Base-by-base conservation (phyloP, 2,329 filamentous ascomycete species). In the Lachnellula willkommii region DNA sequence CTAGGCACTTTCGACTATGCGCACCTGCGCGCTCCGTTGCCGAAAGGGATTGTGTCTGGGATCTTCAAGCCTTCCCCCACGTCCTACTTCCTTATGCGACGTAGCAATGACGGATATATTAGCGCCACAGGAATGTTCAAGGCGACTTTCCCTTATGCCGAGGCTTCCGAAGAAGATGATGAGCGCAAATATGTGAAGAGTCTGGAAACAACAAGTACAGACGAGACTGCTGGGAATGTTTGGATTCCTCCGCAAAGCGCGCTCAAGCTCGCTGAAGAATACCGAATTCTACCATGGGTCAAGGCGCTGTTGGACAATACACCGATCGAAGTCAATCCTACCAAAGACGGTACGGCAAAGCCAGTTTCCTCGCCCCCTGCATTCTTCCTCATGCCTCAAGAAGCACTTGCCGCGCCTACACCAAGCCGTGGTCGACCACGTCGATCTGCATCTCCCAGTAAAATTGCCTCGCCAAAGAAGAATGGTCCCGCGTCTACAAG, bases 21-120 rank as follows among this genome's bases (percentile, higher is more conserved):
- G 62, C 94, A 99, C 71, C 80, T 99, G 50, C 88, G 93, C 68
- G 93, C 92, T 58, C 93, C 94, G 14, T 77, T 99, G 47, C 94
- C 94, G 50, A 94, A 92, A 73, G 91, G 94, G 62, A 86, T 97
- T 64, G 83, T 85, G 28, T 96, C 92, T 5, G 94, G 94, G 69
- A 95, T 99, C 67, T 97, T 97, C 77, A 87, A 89, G 68, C 87
- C 85, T 57, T 72, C 74, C 9, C 93, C 94, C 5, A 90, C 90
- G 71, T 94, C 90, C 64, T 99, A 99, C 75, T 99, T 97, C 72
- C 77, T 99, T 65, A 99, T 99, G 89, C 86, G 90, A 73, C 87
- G 89, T 65, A 93, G 89, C 73, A 83, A 83, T 69, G 90, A 95
- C 70, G 90, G 90, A 59, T 94, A 83, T 71, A 83, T 95, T 56